Evolutionary conservation across 2,329 filamentous ascomycete species (phyloP), one percentile per base, ranked within the genome.

Genomic region (Fusarium caatingaense): DNA sequence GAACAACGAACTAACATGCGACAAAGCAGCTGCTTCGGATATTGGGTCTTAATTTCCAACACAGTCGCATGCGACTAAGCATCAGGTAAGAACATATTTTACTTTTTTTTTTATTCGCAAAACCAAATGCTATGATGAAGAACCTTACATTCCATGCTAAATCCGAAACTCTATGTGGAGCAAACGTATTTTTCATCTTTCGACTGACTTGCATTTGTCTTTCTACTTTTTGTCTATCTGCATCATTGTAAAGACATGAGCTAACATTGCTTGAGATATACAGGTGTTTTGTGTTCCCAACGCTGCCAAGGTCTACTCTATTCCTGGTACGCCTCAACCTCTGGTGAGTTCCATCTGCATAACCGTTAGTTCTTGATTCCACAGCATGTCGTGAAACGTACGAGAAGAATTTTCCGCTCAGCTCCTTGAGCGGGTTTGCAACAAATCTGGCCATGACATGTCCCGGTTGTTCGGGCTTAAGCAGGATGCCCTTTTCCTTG

Each of bases 401-500:
- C 88, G 80, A 89, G 73, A 96, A 81, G 76, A 92, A 94, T 74
- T 89, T 89, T 28, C 96, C 96, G 75, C 87, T 94, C 70, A 98
- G 80, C 20, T 89, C 87, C 57, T 82, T 87, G 6, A 87, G 84
- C 8, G 89, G 92, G 48, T 86, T 83, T 18, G 93, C 78, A 1
- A 90, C 91, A 67, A 98, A 83, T 74, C 88, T 91, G 5, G 94
- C 94, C 80, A 98, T 95, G 15, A 98, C 93, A 79, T 90, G 83
- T 0, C 93, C 95, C 0, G 95, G 93, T 80, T 94, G 91, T 74
- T 97, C 93, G 0, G 94, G 93, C 80, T 87, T 89, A 68, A 98
- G 83, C 51, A 98, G 81, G 51, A 87, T 87, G 16, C 94, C 94
- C 8, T 87, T 85, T 69, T 89, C 86, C 77, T 94, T 91, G 18